These are phyloP conservation scores for Colletotrichum sansevieriae DNA, from an alignment of 2,329 filamentous ascomycete genomes.

Conservation along the genomic window DNA sequence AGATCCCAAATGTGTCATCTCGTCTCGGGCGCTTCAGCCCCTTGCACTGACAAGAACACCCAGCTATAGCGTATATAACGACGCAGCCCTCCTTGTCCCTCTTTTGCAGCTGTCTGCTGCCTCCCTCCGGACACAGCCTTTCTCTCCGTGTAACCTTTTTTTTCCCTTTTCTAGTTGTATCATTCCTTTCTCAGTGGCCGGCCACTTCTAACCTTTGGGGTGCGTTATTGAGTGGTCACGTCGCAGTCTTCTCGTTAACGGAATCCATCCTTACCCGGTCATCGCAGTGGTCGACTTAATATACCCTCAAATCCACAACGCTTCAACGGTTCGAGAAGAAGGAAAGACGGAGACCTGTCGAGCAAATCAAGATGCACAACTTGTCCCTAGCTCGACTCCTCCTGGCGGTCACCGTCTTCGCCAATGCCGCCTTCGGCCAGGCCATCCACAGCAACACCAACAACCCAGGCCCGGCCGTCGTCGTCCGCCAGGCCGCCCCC, in stretches of 20 bases:
- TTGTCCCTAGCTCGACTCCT: conserved; percentile 37
- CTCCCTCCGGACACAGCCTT: conserved; percentile 4
- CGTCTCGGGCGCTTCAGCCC: conserved; percentile 40
- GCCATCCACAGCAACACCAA: not conserved
- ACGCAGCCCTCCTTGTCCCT: conserved; percentile 18
- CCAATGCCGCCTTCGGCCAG: conserved; percentile 24
- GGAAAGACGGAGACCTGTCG: not conserved
- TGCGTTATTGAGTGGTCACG: conserved; percentile 25
- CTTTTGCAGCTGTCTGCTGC: conserved; percentile 14
- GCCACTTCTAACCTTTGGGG: conserved; percentile 36
- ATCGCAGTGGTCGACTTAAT: not conserved
- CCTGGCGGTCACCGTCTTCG: conserved; percentile 32
- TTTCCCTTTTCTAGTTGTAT: conserved; percentile 6
- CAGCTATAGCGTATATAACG: conserved; percentile 32
- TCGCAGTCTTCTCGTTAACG: conserved; percentile 17
- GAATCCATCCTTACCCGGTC: not conserved
- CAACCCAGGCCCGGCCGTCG: conserved; percentile 20
- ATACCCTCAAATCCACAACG: too few relatives aligned
- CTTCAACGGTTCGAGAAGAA: not conserved
- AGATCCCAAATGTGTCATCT: conserved; percentile 42
- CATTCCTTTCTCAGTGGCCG: conserved; percentile 36
- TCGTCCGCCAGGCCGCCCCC: conserved; percentile 38
- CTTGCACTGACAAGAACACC: conserved; percentile 20
- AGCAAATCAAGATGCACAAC: conserved; percentile 23
- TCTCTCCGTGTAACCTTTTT: conserved; percentile 17